phyloP scores from a whole-genome alignment of 495 filamentous ascomycete genomes.

The Niebla homalea region DNA sequence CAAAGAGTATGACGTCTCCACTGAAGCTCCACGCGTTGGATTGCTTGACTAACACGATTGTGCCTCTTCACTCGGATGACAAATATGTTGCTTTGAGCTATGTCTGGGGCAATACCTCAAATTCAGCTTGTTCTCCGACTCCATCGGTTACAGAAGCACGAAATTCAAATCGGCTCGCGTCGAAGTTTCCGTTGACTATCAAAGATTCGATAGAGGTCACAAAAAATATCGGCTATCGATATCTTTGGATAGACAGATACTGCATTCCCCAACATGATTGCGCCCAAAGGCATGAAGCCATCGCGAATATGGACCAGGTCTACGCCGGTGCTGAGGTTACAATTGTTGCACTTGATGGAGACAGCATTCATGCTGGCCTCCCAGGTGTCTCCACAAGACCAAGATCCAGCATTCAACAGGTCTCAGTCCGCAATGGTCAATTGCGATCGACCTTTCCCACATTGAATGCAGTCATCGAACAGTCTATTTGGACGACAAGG shows the following conservation, averaged over 20 bases:
- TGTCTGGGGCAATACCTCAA: conserved; percentile 3
- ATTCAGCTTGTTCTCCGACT: too few species aligned
- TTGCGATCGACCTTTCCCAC: neutral
- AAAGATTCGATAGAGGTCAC: conserved; percentile 11
- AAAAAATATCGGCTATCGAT: conserved; percentile 6
- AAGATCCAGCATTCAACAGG: neutral
- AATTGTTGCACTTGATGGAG: conserved; percentile 16
- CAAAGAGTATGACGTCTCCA: too few species aligned
- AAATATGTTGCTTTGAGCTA: conserved; percentile 9
- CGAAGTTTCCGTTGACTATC: conserved; percentile 10
- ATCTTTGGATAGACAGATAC: conserved; percentile 13
- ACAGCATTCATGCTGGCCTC: conserved; percentile 14
- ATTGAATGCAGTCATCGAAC: conserved; percentile 4
- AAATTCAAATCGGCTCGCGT: neutral
- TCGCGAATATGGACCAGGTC: conserved; percentile 18
- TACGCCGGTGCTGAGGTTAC: conserved; percentile 19
- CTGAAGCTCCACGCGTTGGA: too few species aligned
- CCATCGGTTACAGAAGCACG: neutral
- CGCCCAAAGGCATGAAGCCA: conserved; percentile 5
- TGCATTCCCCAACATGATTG: conserved; percentile 16
- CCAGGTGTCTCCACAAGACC: conserved; percentile 11
- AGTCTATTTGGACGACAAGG: conserved; percentile 21
- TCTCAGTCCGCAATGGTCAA: neutral
- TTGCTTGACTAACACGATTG: too few species aligned
- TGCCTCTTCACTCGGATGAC: neutral